phyloP scores from a whole-genome alignment of 2,329 filamentous ascomycete species.

The Epichloe brachyelytri region DNA sequence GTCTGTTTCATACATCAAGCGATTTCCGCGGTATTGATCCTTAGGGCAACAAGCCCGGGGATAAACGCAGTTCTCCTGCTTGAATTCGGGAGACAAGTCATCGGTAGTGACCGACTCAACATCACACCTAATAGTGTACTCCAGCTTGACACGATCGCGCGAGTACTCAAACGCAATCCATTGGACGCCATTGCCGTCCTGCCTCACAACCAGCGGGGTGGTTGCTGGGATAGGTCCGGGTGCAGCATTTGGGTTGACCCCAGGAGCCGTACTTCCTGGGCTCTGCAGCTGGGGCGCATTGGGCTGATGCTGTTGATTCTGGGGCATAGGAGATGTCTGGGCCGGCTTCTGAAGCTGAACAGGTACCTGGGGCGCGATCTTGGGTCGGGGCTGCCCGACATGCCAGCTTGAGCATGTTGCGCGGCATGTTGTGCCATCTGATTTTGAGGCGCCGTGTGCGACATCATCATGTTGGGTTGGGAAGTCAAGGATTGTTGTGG shows the following conservation, averaged over 20 bases:
- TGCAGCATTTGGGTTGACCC: conserved; percentile 77
- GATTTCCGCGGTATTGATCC: conserved; percentile 92
- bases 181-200: conserved; percentile 92
- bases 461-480: conserved; percentile 55
- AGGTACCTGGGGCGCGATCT: conserved; percentile 50
- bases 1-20: conserved; percentile 92
- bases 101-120: conserved; percentile 94
- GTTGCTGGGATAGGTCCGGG: conserved; percentile 95
- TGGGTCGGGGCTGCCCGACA: conserved; percentile 48
- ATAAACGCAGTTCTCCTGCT: conserved; percentile 96
- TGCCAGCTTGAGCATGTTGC: conserved; percentile 39
- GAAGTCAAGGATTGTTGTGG: conserved; percentile 43
- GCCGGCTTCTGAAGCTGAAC: conserved; percentile 46
- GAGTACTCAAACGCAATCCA: conserved; percentile 99
- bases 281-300: conserved; percentile 26
- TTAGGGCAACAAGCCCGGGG: conserved; percentile 89
- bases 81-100: conserved; percentile 75
- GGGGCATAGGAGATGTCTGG: conserved; percentile 29
- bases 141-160: conserved; percentile 94
- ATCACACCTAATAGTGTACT: conserved; percentile 96
- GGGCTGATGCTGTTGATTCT: conserved; percentile 25
- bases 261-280: conserved; percentile 26
- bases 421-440: conserved; percentile 46
- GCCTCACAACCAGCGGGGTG: conserved; percentile 82
- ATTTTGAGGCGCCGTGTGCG: conserved; percentile 43